Percentiles rank a stretch among this genome's conserved stretches.
These are phyloP conservation scores for Kuraishia cidri DNA, from an alignment of 805 yeast species.

Conservation along the genomic window DNA sequence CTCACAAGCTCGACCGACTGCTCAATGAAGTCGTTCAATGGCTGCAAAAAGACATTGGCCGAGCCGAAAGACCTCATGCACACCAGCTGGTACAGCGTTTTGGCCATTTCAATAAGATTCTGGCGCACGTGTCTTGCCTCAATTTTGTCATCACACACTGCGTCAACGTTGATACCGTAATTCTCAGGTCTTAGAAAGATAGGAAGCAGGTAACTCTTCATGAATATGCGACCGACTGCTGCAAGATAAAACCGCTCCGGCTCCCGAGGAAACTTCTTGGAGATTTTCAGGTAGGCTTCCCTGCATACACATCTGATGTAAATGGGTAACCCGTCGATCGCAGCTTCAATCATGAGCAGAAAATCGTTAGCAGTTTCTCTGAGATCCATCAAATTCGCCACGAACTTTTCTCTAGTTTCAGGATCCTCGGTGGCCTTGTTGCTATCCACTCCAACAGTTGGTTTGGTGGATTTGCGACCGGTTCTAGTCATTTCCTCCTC, in stretches of 20 bases:
- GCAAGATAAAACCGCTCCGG: conserved; percentile 51
- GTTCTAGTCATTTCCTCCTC: conserved; percentile 24
- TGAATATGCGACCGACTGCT: conserved; percentile 58
- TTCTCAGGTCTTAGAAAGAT: conserved; percentile 44
- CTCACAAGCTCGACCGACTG: conserved; percentile 38
- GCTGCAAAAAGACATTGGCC: conserved; percentile 63
- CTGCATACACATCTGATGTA: conserved; percentile 50
- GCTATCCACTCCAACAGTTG: conserved; percentile 18
- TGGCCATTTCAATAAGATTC: conserved; percentile 48
- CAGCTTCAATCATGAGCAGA: conserved; percentile 38
- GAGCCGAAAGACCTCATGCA: conserved; percentile 57
- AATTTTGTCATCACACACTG: conserved; percentile 13
- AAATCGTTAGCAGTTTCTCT: conserved; percentile 64
- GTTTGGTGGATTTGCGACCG: conserved; percentile 21
- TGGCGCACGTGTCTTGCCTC: conserved; percentile 18
- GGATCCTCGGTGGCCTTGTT: conserved; percentile 72
- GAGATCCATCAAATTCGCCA: conserved; percentile 62
- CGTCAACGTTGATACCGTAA: conserved; percentile 35
- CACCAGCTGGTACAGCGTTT: conserved; percentile 57
- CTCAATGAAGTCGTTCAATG: conserved; percentile 65
- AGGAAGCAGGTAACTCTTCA: conserved; percentile 40
- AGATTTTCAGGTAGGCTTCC: conserved; percentile 20
- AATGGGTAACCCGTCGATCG: conserved; percentile 38
- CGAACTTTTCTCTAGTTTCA: conserved; percentile 61
- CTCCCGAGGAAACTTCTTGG: conserved; percentile 44